Conservation (phyloP, 148 eudicot genomes). For the Rhododendron ovatum region DNA sequence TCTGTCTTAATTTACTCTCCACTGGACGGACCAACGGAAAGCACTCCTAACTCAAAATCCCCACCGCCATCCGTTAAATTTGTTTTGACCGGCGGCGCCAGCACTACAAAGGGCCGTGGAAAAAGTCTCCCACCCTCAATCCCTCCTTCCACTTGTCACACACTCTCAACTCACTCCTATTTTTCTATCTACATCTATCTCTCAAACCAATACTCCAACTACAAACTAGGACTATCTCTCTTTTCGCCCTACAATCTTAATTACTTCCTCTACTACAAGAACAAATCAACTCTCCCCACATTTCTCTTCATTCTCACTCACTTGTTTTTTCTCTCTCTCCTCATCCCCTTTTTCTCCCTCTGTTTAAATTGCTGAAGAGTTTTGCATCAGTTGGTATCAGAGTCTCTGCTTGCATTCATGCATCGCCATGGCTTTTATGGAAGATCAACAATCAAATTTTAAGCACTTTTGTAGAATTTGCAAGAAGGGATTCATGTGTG, state of each 20-base stretch:
- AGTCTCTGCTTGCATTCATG: not conserved
- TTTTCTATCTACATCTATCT: conserved; percentile 26
- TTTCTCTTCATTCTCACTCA: conserved; percentile 11
- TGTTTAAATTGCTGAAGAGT: not conserved
- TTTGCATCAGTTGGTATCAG: not conserved
- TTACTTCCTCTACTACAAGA: conserved; percentile 39
- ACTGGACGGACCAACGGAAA: conserved; percentile 48
- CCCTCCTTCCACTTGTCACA: conserved; percentile 75
- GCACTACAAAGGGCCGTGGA: conserved; percentile 16
- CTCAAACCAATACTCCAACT: conserved; percentile 56
- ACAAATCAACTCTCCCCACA: conserved; percentile 18
- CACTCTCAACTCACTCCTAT: conserved; percentile 40
- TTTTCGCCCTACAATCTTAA: conserved; percentile 45
- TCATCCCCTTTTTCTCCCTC: not conserved
- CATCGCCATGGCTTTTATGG: conserved; percentile 46
- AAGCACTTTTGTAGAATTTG: conserved; percentile 86
- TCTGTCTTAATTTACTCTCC: not conserved
- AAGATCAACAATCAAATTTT: conserved; percentile 50
- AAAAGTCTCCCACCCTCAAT: conserved; percentile 35
- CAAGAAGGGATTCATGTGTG: conserved; percentile 86
- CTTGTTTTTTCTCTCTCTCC: not conserved
- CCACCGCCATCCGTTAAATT: not conserved
- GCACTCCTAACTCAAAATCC: conserved; percentile 24
- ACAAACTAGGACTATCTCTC: conserved; percentile 65
- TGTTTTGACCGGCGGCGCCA: conserved; percentile 14